Evolutionary conservation across 129 eudicot species (phyloP).

Genomic region (Artemisia annua): DNA sequence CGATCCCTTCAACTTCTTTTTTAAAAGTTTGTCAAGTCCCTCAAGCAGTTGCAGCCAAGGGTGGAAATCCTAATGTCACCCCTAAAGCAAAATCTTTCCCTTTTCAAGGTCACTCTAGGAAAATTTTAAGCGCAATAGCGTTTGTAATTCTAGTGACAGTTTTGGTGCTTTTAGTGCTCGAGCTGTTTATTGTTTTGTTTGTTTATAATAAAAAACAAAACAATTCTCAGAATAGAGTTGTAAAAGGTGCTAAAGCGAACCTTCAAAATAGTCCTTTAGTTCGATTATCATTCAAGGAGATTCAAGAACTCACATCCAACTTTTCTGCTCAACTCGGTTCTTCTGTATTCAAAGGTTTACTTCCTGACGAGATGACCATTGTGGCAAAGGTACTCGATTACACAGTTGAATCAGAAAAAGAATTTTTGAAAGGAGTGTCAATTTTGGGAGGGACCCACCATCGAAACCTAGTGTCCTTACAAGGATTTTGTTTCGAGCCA

Average conservation of each 20-base stretch:
- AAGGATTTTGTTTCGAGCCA: constrained; percentile 67
- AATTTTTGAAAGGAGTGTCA: constrained; percentile 51
- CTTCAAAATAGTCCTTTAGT: constrained; percentile 45
- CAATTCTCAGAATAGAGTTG: constrained; percentile 28
- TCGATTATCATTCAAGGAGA: constrained; percentile 61
- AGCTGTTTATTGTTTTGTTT: constrained; percentile 44
- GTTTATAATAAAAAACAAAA: constrained; percentile 44
- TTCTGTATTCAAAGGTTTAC: constrained; percentile 60
- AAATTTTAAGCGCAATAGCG: constrained; percentile 45
- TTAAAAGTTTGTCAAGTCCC: constrained; percentile 73
- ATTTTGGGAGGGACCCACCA: constrained; percentile 74
- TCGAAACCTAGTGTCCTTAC: constrained; percentile 53
- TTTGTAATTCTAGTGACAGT: constrained; percentile 50
- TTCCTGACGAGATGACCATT: constrained; percentile 41
- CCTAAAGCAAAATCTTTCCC: constrained; percentile 29
- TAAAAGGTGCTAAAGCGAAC: constrained; percentile 52
- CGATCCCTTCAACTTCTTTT: constrained; percentile 54
- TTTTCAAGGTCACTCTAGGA: constrained; percentile 27
- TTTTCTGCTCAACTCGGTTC: constrained; percentile 55
- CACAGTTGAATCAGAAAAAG: constrained; percentile 58
- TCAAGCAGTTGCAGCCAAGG: constrained; percentile 69
- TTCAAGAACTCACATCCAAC: constrained; percentile 59
- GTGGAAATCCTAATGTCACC: constrained; percentile 37
- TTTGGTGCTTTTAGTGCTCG: constrained; percentile 35
- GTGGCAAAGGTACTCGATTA: constrained; percentile 53